phyloP scores from a whole-genome alignment of 805 yeast species.

The Kurtzmaniella cleridarum region DNA sequence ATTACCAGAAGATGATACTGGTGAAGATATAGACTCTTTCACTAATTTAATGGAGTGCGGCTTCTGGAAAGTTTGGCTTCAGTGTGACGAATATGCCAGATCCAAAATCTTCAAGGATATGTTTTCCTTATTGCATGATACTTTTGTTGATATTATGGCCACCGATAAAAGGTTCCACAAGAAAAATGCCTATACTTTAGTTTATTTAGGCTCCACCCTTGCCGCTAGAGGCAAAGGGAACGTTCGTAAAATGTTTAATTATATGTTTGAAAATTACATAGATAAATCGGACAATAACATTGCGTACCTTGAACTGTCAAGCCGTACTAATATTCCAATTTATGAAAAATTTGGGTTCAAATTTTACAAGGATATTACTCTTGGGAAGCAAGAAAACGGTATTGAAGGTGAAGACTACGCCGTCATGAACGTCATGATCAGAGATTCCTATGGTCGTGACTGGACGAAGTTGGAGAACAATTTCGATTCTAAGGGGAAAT shows the following conservation, averaged over 20 bases:
- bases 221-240: conserved; percentile 55
- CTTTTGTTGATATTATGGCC: conserved; percentile 37
- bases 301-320: conserved; percentile 48
- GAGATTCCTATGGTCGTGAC: conserved; percentile 30
- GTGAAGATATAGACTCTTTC: conserved; percentile 40
- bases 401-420: conserved; percentile 37
- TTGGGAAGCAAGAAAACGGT: conserved; percentile 28
- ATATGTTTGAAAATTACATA: conserved; percentile 41
- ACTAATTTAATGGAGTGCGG: conserved; percentile 47
- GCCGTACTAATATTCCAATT: conserved; percentile 44
- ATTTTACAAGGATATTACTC: conserved; percentile 43
- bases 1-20: conserved; percentile 34
- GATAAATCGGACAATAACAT: conserved; percentile 34
- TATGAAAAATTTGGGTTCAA: conserved; percentile 48
- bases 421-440: conserved; percentile 40
- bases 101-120: conserved; percentile 44
- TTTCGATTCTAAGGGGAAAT: conserved; percentile 8
- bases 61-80: conserved; percentile 46
- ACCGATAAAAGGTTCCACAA: conserved; percentile 35
- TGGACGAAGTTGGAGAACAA: conserved; percentile 22
- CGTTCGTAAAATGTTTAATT: conserved; percentile 44
- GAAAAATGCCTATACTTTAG: conserved; percentile 37
- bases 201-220: conserved; percentile 39
- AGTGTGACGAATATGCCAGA: conserved; percentile 44
- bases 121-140: conserved; percentile 48